Conservation (phyloP, 1,139 yeast genomes). For the Suhomyces bolitotheri region DNA sequence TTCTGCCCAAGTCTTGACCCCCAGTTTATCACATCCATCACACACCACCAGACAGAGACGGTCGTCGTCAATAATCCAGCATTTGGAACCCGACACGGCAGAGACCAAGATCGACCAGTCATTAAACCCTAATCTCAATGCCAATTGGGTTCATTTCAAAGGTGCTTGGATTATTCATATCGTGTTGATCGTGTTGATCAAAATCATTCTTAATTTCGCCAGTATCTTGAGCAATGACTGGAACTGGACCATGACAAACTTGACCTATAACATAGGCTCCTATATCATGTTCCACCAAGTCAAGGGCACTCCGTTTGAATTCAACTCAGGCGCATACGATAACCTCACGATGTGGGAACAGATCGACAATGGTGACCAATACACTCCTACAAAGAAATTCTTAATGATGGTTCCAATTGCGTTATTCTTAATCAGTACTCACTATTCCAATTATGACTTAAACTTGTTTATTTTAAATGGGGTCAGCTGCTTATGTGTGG, state of each 20-base stretch:
- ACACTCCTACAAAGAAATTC: constrained; percentile 94
- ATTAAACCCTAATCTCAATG: constrained; percentile 84
- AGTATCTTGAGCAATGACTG: constrained; percentile 73
- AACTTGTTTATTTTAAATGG: constrained; percentile 78
- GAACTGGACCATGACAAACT: constrained; percentile 92
- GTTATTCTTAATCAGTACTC: constrained; percentile 83
- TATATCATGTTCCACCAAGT: constrained; percentile 96
- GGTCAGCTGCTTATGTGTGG: constrained; percentile 74
- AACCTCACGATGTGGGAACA: constrained; percentile 99
- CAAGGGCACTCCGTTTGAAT: constrained; percentile 96
- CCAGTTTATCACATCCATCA: constrained; percentile 31
- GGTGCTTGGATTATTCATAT: constrained; percentile 96
- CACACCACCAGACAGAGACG: constrained; percentile 45
- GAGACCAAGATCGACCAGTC: constrained; percentile 94
- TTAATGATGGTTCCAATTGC: constrained; percentile 87
- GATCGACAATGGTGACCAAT: constrained; percentile 94
- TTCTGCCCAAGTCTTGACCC: constrained; percentile 20
- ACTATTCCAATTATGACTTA: constrained; percentile 83
- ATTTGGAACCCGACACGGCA: constrained; percentile 87
- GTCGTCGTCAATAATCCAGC: constrained; percentile 65
- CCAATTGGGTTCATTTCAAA: constrained; percentile 93
- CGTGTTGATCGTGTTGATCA: constrained; percentile 72
- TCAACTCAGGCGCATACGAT: constrained; percentile 95
- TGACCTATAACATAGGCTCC: constrained; percentile 86
- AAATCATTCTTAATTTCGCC: constrained; percentile 73